Base-by-base conservation (phyloP, 495 filamentous ascomycete species). In the Parmelia sp. region DNA sequence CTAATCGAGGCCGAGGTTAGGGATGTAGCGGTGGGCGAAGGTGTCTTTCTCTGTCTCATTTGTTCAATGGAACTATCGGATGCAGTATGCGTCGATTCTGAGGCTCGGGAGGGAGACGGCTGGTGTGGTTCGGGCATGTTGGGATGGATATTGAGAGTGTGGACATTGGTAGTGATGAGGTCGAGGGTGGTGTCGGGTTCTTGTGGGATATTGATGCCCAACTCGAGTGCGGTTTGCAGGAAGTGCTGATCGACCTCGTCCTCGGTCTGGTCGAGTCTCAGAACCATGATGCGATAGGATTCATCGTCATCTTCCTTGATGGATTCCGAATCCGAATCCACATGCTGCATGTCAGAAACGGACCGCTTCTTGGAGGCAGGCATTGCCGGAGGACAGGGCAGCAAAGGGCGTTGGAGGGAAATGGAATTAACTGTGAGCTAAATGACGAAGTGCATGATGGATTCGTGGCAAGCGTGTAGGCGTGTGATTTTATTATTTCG, bases 1-100 rank as follows among this genome's bases (percentile, higher is more conserved):
- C 39, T 62, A 4, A 62, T 61, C 25, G 69, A 62, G 23, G 60
- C 58, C 11, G 69, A 69, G 36, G 69, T 67, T 9, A 58, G 63
- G 8, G 69, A 70, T 39, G 70, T 65, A 14, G 67, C 65, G 14
- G 70, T 61, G 8, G 70, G 60, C 7, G 70, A 71, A 1, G 70
- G 65, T 19, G 68, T 68, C 42, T 68, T 62, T 40, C 61, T 58
- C 25, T 63, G 65, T 35, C 55, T 55, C 53, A 61, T 63, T 37
- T 65, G 63, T 40, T 70, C 70, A 27, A 71, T 67, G 17, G 70
- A 71, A 37, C 68, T 68, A 51, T 65, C 65, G 17, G 70, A 71
- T 19, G 63, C 44, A 17, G 70, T 60, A 56, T 71, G 59, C 12
- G 60, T 66, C 8, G 70, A 71, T 8, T 64, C 39, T 12, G 65